These are phyloP conservation scores for Halteria grandinella DNA, from an alignment of 73 alveolate genomes.

Conservation along the genomic window DNA sequence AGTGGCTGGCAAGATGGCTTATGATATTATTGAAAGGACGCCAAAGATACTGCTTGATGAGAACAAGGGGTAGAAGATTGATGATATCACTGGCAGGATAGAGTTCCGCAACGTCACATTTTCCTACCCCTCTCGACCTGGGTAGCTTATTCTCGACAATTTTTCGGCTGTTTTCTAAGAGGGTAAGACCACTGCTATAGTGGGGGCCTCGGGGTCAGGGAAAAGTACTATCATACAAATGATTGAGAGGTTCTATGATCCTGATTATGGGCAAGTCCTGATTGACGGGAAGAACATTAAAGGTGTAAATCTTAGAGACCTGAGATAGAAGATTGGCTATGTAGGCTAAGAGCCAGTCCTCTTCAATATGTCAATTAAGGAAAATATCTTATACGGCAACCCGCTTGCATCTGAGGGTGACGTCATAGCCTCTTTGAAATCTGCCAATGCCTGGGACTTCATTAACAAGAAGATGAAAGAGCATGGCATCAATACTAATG, in stretches of 20 bases:
- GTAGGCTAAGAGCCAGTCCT: constrained; percentile 96
- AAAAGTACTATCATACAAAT: constrained; percentile 76
- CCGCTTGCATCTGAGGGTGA: constrained; percentile 84
- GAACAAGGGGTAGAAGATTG: neutral
- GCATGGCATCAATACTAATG: constrained; percentile 71
- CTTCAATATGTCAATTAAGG: constrained; percentile 83
- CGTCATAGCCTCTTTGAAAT: constrained; percentile 79
- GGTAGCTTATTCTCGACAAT: neutral
- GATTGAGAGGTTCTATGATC: constrained; percentile 87
- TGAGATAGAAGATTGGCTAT: constrained; percentile 79
- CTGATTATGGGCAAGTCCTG: constrained; percentile 73
- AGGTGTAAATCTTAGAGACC: constrained; percentile 64
- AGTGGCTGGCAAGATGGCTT: constrained; percentile 28
- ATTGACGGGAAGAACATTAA: constrained; percentile 80
- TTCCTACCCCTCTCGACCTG: neutral
- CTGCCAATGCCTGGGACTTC: constrained; percentile 84
- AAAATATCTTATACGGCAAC: constrained; percentile 79
- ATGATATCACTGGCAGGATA: neutral
- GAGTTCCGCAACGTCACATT: neutral
- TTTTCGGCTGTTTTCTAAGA: neutral
- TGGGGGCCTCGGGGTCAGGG: no score
- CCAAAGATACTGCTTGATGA: constrained; percentile 63
- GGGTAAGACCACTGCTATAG: neutral
- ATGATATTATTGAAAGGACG: constrained; percentile 18
- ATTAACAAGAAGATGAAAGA: constrained; percentile 41